These are phyloP conservation scores for Leccinum subrobustum DNA, from an alignment of 1,284 basidiomycete genomes.

Conservation along the genomic window DNA sequence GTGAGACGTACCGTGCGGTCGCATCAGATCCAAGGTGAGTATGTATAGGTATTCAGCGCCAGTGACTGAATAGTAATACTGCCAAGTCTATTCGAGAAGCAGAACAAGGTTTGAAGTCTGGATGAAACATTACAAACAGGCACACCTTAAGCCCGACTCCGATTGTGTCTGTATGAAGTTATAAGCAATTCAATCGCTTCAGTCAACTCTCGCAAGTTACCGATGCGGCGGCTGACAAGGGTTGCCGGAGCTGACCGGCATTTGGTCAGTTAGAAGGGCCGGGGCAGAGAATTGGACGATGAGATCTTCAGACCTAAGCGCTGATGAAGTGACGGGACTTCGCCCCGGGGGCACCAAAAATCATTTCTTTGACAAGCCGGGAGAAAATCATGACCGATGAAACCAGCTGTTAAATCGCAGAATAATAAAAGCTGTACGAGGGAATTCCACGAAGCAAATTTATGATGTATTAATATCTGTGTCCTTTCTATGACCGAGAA, in stretches of 20 bases:
- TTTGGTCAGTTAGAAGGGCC: background rate
- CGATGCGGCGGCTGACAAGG: background rate
- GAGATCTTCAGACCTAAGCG: background rate
- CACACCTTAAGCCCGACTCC: conserved; percentile 29
- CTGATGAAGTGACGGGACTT: background rate
- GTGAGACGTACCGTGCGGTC: conserved; percentile 16
- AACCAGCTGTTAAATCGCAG: background rate
- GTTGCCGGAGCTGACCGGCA: conserved; percentile 3
- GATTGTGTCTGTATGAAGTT: conserved; percentile 5
- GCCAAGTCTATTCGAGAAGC: background rate
- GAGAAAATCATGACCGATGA: background rate
- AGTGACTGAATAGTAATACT: background rate
- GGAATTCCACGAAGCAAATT: conserved; percentile 12
- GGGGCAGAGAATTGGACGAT: background rate
- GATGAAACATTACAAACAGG: conserved; percentile 10
- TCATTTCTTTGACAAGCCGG: background rate
- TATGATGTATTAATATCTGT: conserved; percentile 15
- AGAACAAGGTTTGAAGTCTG: conserved; percentile 25
- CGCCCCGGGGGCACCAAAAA: background rate
- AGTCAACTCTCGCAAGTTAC: conserved; percentile 18
- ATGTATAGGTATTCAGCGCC: conserved; percentile 2
- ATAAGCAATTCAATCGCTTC: conserved; percentile 32
- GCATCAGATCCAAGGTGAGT: conserved; percentile 1
- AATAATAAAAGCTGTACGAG: background rate
- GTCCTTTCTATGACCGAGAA: conserved; percentile 18